Evolutionary conservation across 2,329 filamentous ascomycete genomes (phyloP).

Genomic region (Cladosporium austrohemisphaericum): DNA sequence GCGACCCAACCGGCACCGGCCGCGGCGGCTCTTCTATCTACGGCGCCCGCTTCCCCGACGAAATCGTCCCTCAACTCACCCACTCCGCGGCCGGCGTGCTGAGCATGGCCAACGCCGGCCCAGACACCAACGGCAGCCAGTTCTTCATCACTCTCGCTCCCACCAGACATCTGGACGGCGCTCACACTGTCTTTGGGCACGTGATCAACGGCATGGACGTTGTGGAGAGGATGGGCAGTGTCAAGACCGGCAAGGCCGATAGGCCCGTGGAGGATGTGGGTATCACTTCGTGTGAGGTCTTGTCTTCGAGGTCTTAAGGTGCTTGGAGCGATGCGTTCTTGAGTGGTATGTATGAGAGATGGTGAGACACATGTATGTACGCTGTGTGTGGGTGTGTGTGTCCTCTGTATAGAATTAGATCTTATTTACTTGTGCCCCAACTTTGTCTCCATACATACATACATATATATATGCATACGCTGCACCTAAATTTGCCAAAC

Average conservation of each 20-base stretch:
- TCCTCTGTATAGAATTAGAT: no score
- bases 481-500: no score
- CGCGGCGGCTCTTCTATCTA: slow-evolving; percentile 97
- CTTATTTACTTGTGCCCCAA: no score
- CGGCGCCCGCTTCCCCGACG: slow-evolving; percentile 93
- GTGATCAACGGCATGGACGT: slow-evolving; percentile 90
- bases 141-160: slow-evolving; percentile 96
- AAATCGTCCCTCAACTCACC: slow-evolving; percentile 83
- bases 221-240: slow-evolving; percentile 65
- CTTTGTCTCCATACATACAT: no score
- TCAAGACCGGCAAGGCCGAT: slow-evolving; percentile 74
- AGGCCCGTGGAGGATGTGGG: slow-evolving; percentile 63
- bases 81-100: slow-evolving; percentile 90
- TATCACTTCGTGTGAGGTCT: slow-evolving; percentile 52
- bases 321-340: no score
- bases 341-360: neutral
- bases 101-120: slow-evolving; percentile 96
- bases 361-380: no score
- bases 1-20: slow-evolving; percentile 95
- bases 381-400: no score
- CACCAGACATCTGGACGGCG: slow-evolving; percentile 88
- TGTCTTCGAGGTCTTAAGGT: neutral
- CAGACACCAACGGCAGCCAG: slow-evolving; percentile 91
- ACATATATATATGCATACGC: no score
- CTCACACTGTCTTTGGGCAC: slow-evolving; percentile 96